Base-by-base conservation (phyloP, 2,329 filamentous ascomycete species). In the Apiospora malaysiana region DNA sequence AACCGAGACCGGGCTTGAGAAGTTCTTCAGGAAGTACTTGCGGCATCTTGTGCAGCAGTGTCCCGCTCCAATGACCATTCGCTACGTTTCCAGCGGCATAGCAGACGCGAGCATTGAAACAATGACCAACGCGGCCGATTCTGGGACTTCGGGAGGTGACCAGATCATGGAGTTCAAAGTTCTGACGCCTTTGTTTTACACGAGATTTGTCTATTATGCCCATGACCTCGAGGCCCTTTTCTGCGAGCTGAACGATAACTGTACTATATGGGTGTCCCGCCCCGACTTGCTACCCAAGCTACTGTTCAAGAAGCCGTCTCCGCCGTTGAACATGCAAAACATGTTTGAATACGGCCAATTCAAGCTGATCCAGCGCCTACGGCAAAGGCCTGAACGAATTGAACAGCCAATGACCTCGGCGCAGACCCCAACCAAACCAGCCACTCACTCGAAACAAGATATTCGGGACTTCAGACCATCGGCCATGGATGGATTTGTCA, bases 121-220 rank as follows among this genome's bases (percentile, higher is more conserved):
- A 37, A 82, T 86, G 73, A 74, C 73, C 25, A 85, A 83, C 5
- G 71, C 76, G 4, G 71, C 76, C 6, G 68, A 74, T 2, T 78
- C 79, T 18, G 69, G 71, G 14, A 68, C 75, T 1, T 69, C 74
- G 0, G 69, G 66, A 16, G 68, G 72, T 2, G 71, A 72, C 2
- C 80, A 84, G 27, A 79, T 84, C 0, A 68, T 92, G 7, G 86
- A 88, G 59, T 81, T 93, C 66, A 86, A 85, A 69, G 82, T 93
- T 5, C 78, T 92, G 25, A 91, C 89, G 0, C 91, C 92, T 0
- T 83, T 82, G 0, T 94, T 94, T 76, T 94, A 94, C 81, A 85
- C 87, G 16, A 86, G 90, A 40, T 90, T 93, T 66, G 84, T 90
- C 0, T 85, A 88, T 73, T 92, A 93, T 76, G 83, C 87, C 0